Base-by-base conservation (phyloP, 2,329 filamentous ascomycete species). In the Phyllosticta citribraziliensis region DNA sequence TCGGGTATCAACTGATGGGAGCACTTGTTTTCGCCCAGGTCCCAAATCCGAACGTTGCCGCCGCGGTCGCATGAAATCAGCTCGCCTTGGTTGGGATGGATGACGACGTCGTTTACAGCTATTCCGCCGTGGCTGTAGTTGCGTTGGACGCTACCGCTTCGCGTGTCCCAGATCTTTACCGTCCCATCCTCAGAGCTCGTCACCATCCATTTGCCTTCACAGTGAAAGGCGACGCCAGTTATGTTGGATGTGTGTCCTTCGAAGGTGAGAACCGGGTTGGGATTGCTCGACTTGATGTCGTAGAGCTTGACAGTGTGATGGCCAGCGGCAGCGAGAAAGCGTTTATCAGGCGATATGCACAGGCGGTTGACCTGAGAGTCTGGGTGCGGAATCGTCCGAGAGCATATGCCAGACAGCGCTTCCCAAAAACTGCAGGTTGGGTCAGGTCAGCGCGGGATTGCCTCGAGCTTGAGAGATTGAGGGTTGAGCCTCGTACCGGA, bases 181-280 rank as follows among this genome's bases (percentile, higher is more conserved):
- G 91, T 96, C 68, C 92, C 90, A 71, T 99, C 94, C 75, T 99
- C 94, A 55, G 90, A 96, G 74, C 89, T 95, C 10, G 94, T 99
- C 19, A 97, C 94, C 89, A 99, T 97, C 94, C 94, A 99, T 78
- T 99, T 99, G 11, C 93, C 92, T 75, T 99, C 94, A 73, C 93
- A 97, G 74, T 99, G 94, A 73, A 99, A 99, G 11, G 92, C 92
- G 55, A 99, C 89, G 52, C 94, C 94, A 0, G 94, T 99, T 72
- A 99, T 88, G 70, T 99, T 99, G 66, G 87, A 91, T 12, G 90
- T 94, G 76, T 99, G 94, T 52, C 94, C 94, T 72, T 97, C 93
- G 70, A 99, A 97, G 20, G 88, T 92, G 70, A 97, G 84, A 24
- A 97, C 82, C 1, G 94, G 88, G 66, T 93, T 94, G 2, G 94